A percentile compares a stretch with the other conserved stretches of the same genome.
Conservation (phyloP, 202 grass and related monocot species). For the Saccharum hybrid region DNA sequence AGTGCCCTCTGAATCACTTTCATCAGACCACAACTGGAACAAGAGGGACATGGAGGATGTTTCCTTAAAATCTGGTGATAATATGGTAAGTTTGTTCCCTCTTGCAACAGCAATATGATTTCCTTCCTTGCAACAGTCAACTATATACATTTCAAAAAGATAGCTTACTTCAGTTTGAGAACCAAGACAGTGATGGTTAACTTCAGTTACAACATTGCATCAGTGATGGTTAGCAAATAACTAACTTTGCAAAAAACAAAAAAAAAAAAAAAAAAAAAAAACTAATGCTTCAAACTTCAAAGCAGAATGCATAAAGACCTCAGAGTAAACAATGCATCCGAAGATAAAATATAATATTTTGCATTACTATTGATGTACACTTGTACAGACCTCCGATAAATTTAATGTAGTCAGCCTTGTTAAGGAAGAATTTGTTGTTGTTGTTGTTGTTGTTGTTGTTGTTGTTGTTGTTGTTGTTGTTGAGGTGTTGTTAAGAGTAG, state of each 20-base stretch:
- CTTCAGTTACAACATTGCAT: too few relatives aligned
- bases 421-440: neutral
- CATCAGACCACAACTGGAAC: slow-evolving; percentile 68
- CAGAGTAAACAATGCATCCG: slow-evolving; percentile 1
- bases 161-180: slow-evolving; percentile 41
- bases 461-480: neutral
- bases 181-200: slow-evolving; percentile 13
- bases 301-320: slow-evolving; percentile 9
- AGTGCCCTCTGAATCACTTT: slow-evolving; percentile 56
- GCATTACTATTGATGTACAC: slow-evolving; percentile 6
- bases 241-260: neutral
- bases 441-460: neutral
- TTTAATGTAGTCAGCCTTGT: slow-evolving; percentile 11
- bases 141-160: slow-evolving; percentile 56
- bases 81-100: slow-evolving; percentile 69
- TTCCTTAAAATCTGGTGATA: slow-evolving; percentile 71
- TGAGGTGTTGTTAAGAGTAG: neutral
- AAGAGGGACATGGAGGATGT: slow-evolving; percentile 68
- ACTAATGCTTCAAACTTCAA: neutral
- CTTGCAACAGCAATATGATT: slow-evolving; percentile 75
- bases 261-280: neutral
- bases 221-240: slow-evolving; percentile 13
- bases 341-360: slow-evolving; percentile 14
- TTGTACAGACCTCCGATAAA: slow-evolving; percentile 14
- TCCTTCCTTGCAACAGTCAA: slow-evolving; percentile 75